Percentiles rank a stretch among this genome's conserved stretches.
phyloP scores from a whole-genome alignment of 2,329 filamentous ascomycete species.

The Cercospora zeina region DNA sequence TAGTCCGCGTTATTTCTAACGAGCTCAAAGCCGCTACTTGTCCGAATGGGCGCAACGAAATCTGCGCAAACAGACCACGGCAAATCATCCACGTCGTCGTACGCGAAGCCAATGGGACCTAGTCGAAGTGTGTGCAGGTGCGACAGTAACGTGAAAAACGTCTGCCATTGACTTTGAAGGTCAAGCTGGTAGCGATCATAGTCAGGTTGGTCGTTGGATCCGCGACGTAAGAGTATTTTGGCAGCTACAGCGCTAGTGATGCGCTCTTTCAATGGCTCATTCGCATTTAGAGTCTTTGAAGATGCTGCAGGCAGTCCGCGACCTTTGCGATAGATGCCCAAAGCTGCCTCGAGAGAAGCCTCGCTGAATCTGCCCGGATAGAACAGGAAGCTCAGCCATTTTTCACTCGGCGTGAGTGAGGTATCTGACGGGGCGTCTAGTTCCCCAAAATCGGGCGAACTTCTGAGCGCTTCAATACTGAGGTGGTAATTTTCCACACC shows the following conservation, averaged over 20 bases:
- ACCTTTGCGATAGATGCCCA: conserved; percentile 76
- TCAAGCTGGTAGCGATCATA: conserved; percentile 72
- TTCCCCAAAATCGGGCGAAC: conserved; percentile 42
- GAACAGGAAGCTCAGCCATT: conserved; percentile 83
- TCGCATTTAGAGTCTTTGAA: conserved; percentile 47
- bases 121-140: conserved; percentile 84
- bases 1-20: conserved; percentile 64
- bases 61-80: conserved; percentile 86
- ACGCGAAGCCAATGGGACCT: conserved; percentile 75
- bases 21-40: conserved; percentile 75
- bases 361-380: conserved; percentile 78
- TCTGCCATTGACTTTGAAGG: conserved; percentile 81
- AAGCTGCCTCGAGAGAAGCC: conserved; percentile 77
- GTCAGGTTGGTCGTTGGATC: conserved; percentile 65
- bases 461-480: conserved; percentile 45
- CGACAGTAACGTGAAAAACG: conserved; percentile 80
- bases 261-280: conserved; percentile 69
- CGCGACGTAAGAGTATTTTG: conserved; percentile 65
- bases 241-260: conserved; percentile 71
- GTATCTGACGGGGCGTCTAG: conserved; percentile 35
- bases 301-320: conserved; percentile 45
- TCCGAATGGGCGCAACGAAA: conserved; percentile 73
- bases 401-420: conserved; percentile 55
- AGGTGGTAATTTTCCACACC: conserved; percentile 47
- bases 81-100: conserved; percentile 69